phyloP scores from a whole-genome alignment of 108 stramenopile genomes.

The Asterionellopsis glacialis region DNA sequence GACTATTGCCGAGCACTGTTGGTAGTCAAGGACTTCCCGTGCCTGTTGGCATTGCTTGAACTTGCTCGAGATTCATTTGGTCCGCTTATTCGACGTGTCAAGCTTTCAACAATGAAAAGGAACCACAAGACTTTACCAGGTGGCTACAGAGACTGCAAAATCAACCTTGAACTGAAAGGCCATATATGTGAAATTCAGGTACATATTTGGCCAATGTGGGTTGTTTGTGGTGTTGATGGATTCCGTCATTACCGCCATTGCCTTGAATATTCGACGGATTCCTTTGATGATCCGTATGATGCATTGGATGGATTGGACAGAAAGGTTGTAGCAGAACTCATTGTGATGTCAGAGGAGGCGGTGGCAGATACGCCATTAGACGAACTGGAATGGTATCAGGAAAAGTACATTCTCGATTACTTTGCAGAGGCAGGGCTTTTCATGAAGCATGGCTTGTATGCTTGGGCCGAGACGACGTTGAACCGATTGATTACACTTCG shows the following conservation, averaged over 20 bases:
- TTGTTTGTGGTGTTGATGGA: slow-evolving; percentile 83
- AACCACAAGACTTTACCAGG: slow-evolving; percentile 63
- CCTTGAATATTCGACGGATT: slow-evolving; percentile 84
- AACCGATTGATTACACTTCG: slow-evolving; percentile 66
- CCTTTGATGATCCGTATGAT: slow-evolving; percentile 78
- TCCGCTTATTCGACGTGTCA: slow-evolving; percentile 81
- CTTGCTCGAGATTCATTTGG: slow-evolving; percentile 81
- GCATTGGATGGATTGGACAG: slow-evolving; percentile 79
- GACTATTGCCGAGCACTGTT: slow-evolving; percentile 79
- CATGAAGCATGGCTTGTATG: slow-evolving; percentile 69
- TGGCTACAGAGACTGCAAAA: slow-evolving; percentile 82
- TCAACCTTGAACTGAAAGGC: slow-evolving; percentile 80
- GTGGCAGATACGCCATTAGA: slow-evolving; percentile 82
- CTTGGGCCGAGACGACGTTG: slow-evolving; percentile 78
- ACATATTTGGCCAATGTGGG: slow-evolving; percentile 86
- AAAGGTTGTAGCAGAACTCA: slow-evolving; percentile 85
- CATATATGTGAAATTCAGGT: slow-evolving; percentile 89
- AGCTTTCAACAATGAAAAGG: slow-evolving; percentile 65
- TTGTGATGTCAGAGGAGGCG: slow-evolving; percentile 89
- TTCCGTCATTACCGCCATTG: slow-evolving; percentile 89
- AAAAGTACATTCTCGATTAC: slow-evolving; percentile 85
- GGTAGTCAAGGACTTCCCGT: slow-evolving; percentile 82
- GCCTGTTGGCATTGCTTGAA: slow-evolving; percentile 76
- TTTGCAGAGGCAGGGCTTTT: slow-evolving; percentile 84
- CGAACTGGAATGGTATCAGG: slow-evolving; percentile 87